phyloP scores from a whole-genome alignment of 129 eudicot species.

The Centrapalus pauciflorus region DNA sequence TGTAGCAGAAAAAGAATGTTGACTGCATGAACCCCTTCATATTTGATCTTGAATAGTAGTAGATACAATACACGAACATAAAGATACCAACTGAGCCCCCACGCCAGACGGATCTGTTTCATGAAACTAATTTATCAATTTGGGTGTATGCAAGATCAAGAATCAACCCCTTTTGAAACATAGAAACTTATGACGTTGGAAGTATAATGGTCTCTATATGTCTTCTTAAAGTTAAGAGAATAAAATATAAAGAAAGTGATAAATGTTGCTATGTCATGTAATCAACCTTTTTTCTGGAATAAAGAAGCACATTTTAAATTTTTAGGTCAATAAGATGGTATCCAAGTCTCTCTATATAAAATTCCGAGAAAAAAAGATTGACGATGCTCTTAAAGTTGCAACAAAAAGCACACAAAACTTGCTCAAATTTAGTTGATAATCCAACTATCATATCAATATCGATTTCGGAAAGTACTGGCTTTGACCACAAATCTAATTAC shows the following conservation, averaged over 20 bases:
- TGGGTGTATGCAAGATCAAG: neutral
- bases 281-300: neutral
- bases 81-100: slow-evolving; percentile 86
- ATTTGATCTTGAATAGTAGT: slow-evolving; percentile 57
- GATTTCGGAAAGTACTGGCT: neutral
- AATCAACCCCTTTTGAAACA: neutral
- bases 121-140: slow-evolving; percentile 10
- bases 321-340: neutral
- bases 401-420: neutral
- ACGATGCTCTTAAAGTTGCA: neutral
- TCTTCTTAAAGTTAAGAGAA: neutral
- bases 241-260: too few species aligned
- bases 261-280: neutral
- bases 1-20: slow-evolving; percentile 66
- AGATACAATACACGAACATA: slow-evolving; percentile 60
- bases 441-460: neutral
- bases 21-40: slow-evolving; percentile 83
- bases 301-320: neutral
- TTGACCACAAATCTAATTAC: slow-evolving; percentile 7
- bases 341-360: neutral
- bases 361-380: neutral
- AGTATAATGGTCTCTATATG: neutral
- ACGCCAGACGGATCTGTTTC: slow-evolving; percentile 65
- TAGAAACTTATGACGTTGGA: neutral
- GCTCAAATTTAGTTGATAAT: neutral